Conservation (phyloP, 2,329 filamentous ascomycete genomes). For the Ophiostoma himal-ulmi region DNA sequence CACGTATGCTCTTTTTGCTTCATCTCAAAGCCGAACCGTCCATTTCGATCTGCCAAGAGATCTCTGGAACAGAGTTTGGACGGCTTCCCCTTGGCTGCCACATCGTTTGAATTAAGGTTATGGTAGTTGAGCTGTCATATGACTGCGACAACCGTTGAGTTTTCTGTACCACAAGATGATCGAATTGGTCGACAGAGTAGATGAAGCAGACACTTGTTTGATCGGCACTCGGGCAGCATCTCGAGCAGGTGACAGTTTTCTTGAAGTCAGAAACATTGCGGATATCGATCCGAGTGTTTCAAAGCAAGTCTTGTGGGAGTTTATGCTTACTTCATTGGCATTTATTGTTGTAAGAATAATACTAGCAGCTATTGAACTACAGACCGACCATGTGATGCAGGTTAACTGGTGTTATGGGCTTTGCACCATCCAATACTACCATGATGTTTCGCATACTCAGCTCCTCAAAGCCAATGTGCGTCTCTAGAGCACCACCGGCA, state of each 20-base stretch:
- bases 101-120: neutral
- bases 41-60: conserved; percentile 27
- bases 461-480: conserved; percentile 48
- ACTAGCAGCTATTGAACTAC: neutral
- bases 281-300: neutral
- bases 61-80: conserved; percentile 22
- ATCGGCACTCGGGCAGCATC: conserved; percentile 7
- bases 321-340: too few species aligned
- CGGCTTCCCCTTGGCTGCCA: conserved; percentile 2
- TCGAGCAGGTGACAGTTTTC: neutral
- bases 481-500: conserved; percentile 50
- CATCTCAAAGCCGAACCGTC: conserved; percentile 2
- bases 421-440: conserved; percentile 32
- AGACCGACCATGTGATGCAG: conserved; percentile 1
- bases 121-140: too few species aligned
- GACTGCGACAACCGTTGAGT: too few species aligned
- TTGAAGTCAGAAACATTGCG: neutral
- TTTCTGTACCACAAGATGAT: too few species aligned
- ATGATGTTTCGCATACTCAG: conserved; percentile 50
- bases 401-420: conserved; percentile 36
- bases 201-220: neutral
- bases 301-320: neutral
- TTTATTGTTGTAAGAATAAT: neutral
- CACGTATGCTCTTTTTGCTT: neutral
- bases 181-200: neutral